These are phyloP conservation scores for Marchantia polymorpha DNA, from an alignment of 225 moss, liverwort and hornwort species.

Conservation along the genomic window DNA sequence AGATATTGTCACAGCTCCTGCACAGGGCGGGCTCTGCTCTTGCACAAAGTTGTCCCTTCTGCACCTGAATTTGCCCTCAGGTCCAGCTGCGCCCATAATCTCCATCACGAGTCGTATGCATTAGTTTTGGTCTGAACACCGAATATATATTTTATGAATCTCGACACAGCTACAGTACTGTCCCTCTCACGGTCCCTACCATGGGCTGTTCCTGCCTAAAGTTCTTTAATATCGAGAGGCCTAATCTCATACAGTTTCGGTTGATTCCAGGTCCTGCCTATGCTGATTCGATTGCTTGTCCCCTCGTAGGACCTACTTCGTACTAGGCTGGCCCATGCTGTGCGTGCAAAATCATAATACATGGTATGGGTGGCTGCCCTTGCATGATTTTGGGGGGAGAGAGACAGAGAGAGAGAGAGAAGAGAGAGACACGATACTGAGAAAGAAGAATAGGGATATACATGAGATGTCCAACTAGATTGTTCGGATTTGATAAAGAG, in stretches of 20 bases:
- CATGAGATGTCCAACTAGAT: conserved; percentile 8
- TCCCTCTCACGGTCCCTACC: conserved; percentile 7
- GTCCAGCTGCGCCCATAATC: background rate
- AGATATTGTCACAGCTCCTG: background rate
- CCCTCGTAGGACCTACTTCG: conserved; percentile 1
- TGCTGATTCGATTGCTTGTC: background rate
- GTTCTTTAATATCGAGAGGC: background rate
- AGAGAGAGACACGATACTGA: no score
- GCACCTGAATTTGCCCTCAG: background rate
- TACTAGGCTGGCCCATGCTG: background rate
- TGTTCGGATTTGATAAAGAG: conserved; percentile 5
- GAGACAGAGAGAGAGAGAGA: background rate
- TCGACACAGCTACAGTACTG: conserved; percentile 1
- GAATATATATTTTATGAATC: background rate
- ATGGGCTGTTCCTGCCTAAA: background rate
- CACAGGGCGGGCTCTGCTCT: background rate
- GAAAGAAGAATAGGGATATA: conserved; percentile 1
- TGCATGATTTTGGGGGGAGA: background rate
- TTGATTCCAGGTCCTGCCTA: background rate
- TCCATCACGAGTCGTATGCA: background rate
- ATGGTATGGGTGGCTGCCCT: background rate
- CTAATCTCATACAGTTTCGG: background rate
- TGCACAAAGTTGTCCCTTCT: background rate
- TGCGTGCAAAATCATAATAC: conserved; percentile 3
- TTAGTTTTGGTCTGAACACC: background rate